Evolutionary conservation across 2,329 filamentous ascomycete species (phyloP), one percentile per base, ranked within the genome.

Genomic region (Apiospora saccharicola): DNA sequence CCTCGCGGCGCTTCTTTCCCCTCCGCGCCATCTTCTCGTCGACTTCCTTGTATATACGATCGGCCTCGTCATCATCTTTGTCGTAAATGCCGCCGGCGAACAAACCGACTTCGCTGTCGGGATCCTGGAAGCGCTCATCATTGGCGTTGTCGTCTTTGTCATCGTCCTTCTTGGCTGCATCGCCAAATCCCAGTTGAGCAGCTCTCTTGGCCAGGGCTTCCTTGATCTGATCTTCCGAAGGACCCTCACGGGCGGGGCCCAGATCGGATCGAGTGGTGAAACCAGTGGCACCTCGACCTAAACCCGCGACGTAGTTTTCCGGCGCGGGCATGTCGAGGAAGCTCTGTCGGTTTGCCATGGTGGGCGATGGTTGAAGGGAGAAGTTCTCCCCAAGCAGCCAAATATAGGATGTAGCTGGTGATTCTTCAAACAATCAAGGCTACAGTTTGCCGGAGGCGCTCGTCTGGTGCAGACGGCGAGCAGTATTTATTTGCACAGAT

Each of bases 191-290:
- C 73, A 98, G 89, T 79, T 94, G 91, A 72, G 94, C 93, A 10
- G 96, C 96, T 78, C 97, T 92, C 84, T 98, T 98, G 68, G 95
- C 95, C 77, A 99, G 92, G 74, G 94, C 95, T 82, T 98, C 96
- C 83, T 98, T 98, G 85, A 99, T 98, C 84, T 98, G 96, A 81
- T 99, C 96, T 79, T 98, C 96, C 74, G 94, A 98, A 68, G 96
- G 96, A 22, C 96, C 96, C 85, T 98, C 96, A 78, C 96, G 90
- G 73, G 96, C 96, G 69, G 97, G 96, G 72, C 97, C 96, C 72
- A 99, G 88, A 88, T 99, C 96, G 72, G 96, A 98, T 79, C 97
- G 91, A 53, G 96, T 99, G 22, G 96, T 98, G 85, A 99, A 99
- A 73, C 97, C 96, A 10, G 96, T 99, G 30, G 97, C 97, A 85